Base-by-base conservation (phyloP, 2,329 filamentous ascomycete species). In the Xylariaceae sp. region DNA sequence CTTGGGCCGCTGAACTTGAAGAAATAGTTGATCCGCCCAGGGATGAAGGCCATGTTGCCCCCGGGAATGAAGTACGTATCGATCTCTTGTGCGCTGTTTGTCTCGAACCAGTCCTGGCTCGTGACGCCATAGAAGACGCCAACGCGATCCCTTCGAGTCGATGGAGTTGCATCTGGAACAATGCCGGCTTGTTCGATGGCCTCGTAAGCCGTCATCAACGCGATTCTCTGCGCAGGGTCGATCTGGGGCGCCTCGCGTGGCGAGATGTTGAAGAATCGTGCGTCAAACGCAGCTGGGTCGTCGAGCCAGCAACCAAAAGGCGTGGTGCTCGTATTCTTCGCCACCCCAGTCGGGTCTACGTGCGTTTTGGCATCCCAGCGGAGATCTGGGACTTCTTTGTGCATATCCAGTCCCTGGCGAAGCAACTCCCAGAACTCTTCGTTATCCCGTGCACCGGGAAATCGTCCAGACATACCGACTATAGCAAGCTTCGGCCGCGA, bases 151-250 rank as follows among this genome's bases (percentile, higher is more conserved):
- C 31, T 27, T 6, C 38, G 14, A 3, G 50, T 44, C 1, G 47
- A 51, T 0, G 50, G 38, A 0, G 53, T 59, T 3, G 37, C 18
- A 26, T 53, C 44, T 1, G 48, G 34, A 11, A 54, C 51, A 16
- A 46, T 45, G 2, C 52, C 80, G 19, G 76, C 77, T 66, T 75
- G 76, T 54, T 85, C 80, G 17, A 84, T 64, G 2, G 81, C 80
- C 51, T 84, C 80, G 47, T 83, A 84, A 0, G 77, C 78, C 5
- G 78, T 81, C 17, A 78, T 70, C 5, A 85, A 60, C 3, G 76
- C 74, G 16, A 83, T 60, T 48, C 81, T 68, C 52, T 81, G 79
- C 63, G 78, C 77, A 0, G 81, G 81, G 54, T 85, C 80, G 2
- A 76, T 81, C 48, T 53, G 38, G 5, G 30, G 27, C 8, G 48